A percentile compares a stretch with the other conserved stretches of the same genome.
Evolutionary conservation across 805 yeast species (phyloP).

Genomic region (Yamadazyma tumulicola): DNA sequence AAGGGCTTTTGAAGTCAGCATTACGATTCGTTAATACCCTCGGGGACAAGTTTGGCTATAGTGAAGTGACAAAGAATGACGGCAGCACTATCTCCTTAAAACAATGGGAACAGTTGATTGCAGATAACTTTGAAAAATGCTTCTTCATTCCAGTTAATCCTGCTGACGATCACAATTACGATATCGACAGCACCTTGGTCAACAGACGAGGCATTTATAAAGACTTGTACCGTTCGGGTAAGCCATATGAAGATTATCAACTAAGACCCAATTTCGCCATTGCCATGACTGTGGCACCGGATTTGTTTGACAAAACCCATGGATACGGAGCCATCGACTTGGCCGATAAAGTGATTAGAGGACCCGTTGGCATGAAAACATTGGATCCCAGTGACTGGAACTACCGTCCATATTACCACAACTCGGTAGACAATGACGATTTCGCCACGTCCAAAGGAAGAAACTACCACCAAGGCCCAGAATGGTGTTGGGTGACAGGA

Average conservation of each 20-base stretch:
- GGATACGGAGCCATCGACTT: slow-evolving; percentile 63
- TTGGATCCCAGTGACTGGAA: slow-evolving; percentile 90
- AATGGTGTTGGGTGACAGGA: slow-evolving; percentile 94
- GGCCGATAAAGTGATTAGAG: slow-evolving; percentile 75
- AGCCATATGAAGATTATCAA: slow-evolving; percentile 91
- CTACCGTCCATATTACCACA: slow-evolving; percentile 85
- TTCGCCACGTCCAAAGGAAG: slow-evolving; percentile 94
- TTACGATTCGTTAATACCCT: slow-evolving; percentile 74
- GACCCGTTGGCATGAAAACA: slow-evolving; percentile 89
- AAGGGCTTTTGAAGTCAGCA: slow-evolving; percentile 80
- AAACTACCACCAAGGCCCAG: slow-evolving; percentile 98
- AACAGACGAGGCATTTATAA: slow-evolving; percentile 94
- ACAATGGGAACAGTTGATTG: slow-evolving; percentile 72
- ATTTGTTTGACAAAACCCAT: slow-evolving; percentile 60
- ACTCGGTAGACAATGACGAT: slow-evolving; percentile 75
- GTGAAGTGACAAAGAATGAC: slow-evolving; percentile 50
- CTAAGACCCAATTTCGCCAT: slow-evolving; percentile 88
- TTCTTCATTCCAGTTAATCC: slow-evolving; percentile 72
- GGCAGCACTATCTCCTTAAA: slow-evolving; percentile 55
- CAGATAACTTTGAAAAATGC: slow-evolving; percentile 71
- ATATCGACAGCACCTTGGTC: slow-evolving; percentile 60
- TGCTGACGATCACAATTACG: slow-evolving; percentile 56
- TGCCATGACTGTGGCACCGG: slow-evolving; percentile 95
- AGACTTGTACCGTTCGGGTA: slow-evolving; percentile 77
- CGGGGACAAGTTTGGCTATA: slow-evolving; percentile 56